Evolutionary conservation across 331 rosid species (phyloP).

Genomic region (Malus hybrid): DNA sequence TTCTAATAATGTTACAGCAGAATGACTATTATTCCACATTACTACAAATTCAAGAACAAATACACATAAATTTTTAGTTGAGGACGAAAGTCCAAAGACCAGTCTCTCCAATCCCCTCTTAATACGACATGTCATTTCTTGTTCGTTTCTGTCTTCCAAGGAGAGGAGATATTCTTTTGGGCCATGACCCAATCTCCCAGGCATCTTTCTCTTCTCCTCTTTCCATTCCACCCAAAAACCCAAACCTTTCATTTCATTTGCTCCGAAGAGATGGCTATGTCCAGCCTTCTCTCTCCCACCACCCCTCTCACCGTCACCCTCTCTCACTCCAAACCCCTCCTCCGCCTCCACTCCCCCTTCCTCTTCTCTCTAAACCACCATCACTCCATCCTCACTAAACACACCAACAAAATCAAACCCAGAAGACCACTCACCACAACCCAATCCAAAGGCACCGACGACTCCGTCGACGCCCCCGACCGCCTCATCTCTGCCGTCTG

Average conservation of each 20-base stretch:
- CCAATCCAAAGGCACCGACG: conserved; percentile 54
- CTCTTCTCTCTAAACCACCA: conserved; percentile 11
- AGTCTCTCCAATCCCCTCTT: background rate
- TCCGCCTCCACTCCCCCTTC: conserved; percentile 32
- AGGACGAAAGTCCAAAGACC: no score
- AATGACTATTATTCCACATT: no score
- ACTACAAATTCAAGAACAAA: no score
- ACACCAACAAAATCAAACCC: conserved; percentile 21
- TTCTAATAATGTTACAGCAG: no score
- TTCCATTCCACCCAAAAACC: background rate
- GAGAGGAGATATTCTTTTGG: background rate
- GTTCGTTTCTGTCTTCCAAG: background rate
- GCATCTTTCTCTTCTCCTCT: background rate
- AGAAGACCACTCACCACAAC: conserved; percentile 29
- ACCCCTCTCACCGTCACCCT: conserved; percentile 14
- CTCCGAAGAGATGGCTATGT: conserved; percentile 31
- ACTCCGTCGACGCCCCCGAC: conserved; percentile 61
- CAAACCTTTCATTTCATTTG: background rate
- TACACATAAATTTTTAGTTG: no score
- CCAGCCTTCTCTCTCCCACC: conserved; percentile 29
- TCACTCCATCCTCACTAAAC: conserved; percentile 16
- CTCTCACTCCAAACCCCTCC: conserved; percentile 35
- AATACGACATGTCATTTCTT: background rate
- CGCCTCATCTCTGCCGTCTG: conserved; percentile 81
- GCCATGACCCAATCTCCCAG: background rate